Conservation (phyloP, 345 rosid species). For the Eutrema heterophyllum region DNA sequence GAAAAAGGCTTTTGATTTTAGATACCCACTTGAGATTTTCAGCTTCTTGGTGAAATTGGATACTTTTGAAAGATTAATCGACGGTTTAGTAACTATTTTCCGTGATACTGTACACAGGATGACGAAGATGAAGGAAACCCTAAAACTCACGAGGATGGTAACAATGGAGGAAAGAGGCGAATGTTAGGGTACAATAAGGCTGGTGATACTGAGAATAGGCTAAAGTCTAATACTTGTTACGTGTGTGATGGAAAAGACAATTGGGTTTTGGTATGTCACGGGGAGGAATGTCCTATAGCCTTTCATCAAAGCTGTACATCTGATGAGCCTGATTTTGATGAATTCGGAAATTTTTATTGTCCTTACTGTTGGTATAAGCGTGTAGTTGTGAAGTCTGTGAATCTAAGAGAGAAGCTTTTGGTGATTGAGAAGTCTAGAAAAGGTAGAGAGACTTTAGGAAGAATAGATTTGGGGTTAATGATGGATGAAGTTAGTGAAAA, state of each 20-base stretch:
- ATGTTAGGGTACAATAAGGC: too few species aligned
- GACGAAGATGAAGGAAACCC: conserved; percentile 8
- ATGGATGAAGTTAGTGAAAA: background rate
- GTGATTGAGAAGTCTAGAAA: conserved; percentile 25
- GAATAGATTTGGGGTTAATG: background rate
- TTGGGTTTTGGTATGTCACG: conserved; percentile 38
- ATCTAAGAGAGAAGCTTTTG: conserved; percentile 34
- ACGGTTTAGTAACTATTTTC: background rate
- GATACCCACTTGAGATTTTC: background rate
- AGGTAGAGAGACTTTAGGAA: conserved; percentile 6
- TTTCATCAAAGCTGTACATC: conserved; percentile 41
- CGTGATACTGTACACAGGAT: conserved; percentile 13
- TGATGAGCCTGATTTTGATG: conserved; percentile 36
- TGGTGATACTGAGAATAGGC: background rate
- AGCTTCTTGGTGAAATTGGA: background rate
- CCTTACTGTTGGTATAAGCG: conserved; percentile 62
- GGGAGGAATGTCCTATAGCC: conserved; percentile 38
- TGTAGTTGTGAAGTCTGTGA: conserved; percentile 16
- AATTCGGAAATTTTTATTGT: conserved; percentile 50
- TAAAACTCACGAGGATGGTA: conserved; percentile 1
- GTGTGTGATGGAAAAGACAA: conserved; percentile 35
- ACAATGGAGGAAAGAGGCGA: background rate
- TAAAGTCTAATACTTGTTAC: conserved; percentile 30
- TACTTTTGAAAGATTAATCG: background rate
- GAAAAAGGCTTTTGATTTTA: background rate